Percentiles rank a stretch among this genome's conserved stretches.
phyloP scores from a whole-genome alignment of 768 basidiomycete species.

The Hygrophoropsis aurantiaca region DNA sequence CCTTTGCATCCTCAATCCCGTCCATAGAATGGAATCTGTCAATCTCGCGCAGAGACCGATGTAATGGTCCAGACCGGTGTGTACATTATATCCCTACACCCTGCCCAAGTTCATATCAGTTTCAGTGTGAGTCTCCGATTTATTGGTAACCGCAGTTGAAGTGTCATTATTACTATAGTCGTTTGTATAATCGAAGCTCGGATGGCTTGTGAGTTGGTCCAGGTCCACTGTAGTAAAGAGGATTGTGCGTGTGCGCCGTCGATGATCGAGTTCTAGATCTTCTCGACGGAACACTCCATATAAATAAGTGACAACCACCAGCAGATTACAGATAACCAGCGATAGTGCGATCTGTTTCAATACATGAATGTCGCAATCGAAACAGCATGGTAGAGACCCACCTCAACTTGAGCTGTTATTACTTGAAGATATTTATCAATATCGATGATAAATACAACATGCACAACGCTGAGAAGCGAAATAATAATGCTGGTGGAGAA shows the following conservation, averaged over 20 bases:
- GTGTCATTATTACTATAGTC: too few relatives aligned
- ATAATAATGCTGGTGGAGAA: constrained; percentile 12
- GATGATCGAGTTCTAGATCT: constrained; percentile 2
- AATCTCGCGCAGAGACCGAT: too few relatives aligned
- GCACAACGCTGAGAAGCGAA: constrained; percentile 9
- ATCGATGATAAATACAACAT: constrained; percentile 13
- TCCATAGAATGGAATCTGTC: too few relatives aligned
- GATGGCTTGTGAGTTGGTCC: not conserved
- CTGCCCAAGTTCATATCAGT: not conserved
- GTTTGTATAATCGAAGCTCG: not conserved
- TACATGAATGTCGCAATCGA: constrained; percentile 1
- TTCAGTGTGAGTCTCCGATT: too few relatives aligned
- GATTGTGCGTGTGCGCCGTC: not conserved
- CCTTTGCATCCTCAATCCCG: too few relatives aligned
- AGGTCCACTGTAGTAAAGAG: constrained; percentile 7
- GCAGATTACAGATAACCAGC: constrained; percentile 14
- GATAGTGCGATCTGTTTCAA: constrained; percentile 11
- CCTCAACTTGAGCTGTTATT: constrained; percentile 17
- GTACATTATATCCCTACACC: not conserved
- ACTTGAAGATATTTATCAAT: constrained; percentile 2
- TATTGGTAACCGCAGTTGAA: too few relatives aligned
- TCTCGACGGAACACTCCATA: constrained; percentile 7
- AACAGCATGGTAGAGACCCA: not conserved
- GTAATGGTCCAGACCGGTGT: not conserved
- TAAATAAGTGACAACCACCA: constrained; percentile 14